Percentiles rank a stretch among this genome's conserved stretches.
phyloP scores from a whole-genome alignment of 306 rosid species.

The Quercus agrifolia region DNA sequence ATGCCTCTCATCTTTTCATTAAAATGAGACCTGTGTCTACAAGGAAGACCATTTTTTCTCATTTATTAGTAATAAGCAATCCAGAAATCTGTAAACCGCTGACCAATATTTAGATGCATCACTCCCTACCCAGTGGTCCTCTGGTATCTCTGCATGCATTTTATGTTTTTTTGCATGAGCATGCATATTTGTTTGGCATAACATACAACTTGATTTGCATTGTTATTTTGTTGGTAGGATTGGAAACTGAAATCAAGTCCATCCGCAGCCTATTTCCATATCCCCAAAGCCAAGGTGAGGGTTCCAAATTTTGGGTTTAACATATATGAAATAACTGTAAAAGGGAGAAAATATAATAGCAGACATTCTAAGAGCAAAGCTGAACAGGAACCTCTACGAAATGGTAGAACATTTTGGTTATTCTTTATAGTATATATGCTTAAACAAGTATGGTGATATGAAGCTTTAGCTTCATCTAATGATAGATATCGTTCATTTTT shows the following conservation, averaged over 20 bases:
- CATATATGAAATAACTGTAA: not conserved
- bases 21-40: not conserved
- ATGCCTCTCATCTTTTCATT: not conserved
- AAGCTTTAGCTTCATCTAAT: not conserved
- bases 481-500: not conserved
- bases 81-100: not conserved
- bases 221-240: not conserved
- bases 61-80: not conserved
- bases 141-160: not conserved
- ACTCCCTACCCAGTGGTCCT: not conserved
- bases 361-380: no score
- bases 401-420: not conserved
- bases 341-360: no score
- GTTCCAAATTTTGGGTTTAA: not conserved
- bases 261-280: not conserved
- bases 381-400: not conserved
- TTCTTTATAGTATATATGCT: not conserved
- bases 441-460: not conserved
- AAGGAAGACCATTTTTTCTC: not conserved
- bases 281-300: no score
- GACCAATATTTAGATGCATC: not conserved
- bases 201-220: not conserved
- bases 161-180: no score
- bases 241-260: not conserved
- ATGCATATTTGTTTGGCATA: not conserved